Evolutionary conservation across 495 filamentous ascomycete species (phyloP), one percentile per base, ranked within the genome.

Genomic region (Hypoxylon lienhwacheense): DNA sequence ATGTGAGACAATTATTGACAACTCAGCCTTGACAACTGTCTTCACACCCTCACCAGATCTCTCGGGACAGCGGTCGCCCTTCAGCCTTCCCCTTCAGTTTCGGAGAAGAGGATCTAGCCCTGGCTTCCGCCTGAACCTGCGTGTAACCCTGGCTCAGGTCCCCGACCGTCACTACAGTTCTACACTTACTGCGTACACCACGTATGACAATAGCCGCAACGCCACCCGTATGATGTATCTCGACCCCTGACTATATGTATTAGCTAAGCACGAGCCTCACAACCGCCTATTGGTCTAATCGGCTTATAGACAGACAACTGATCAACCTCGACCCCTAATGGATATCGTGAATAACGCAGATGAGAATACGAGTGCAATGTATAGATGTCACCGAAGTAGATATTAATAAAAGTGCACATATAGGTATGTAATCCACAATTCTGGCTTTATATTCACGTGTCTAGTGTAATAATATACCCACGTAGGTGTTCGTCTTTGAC

Each of bases 1-100:
- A 49, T 55, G 45, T 61, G 51, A 61, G 57, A 61, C 57, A 61
- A 47, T 51, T 61, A 51, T 61, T 61, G 57, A 61, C 57, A 61
- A 61, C 57, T 61, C 57, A 61, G 57, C 57, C 57, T 61, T 61
- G 57, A 61, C 57, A 61, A 61, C 57, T 61, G 57, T 61, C 57
- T 61, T 61, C 57, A 61, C 57, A 55, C 50, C 57, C 57, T 55
- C 57, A 61, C 22, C 15, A 49, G 45, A 42, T 51, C 31, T 50
- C 15, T 35, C 39, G 46, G 57, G 50, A 32, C 34, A 46, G 55
- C 50, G 57, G 57, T 45, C 24, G 26, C 39, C 41, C 31, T 40
- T 55, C 57, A 61, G 57, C 57, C 57, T 51, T 60, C 32, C 29
- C 40, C 28, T 49, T 34, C n/a, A 54, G 49, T 60, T 39, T 54